Percentiles rank a stretch among this genome's conserved stretches.
Evolutionary conservation across 31 red algal genomes (phyloP).

Genomic region (Asparagopsis taxiformis): DNA sequence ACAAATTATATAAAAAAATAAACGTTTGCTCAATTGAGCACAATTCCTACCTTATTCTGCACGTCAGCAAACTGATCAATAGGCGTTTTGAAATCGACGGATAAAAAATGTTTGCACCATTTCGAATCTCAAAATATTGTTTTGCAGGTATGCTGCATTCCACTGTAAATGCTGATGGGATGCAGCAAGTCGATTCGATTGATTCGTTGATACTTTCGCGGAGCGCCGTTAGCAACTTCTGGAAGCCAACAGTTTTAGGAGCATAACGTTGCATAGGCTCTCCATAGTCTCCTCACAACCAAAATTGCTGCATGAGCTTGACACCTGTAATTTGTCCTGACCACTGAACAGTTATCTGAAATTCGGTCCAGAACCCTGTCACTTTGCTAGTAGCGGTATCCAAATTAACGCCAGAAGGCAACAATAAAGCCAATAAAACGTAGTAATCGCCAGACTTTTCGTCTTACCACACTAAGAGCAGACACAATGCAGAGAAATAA

Average conservation of each 20-base stretch:
- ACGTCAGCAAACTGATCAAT: not conserved
- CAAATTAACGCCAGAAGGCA: not conserved
- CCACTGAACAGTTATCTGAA: not conserved
- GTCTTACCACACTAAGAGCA: no score
- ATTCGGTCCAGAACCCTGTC: not conserved
- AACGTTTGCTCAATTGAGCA: slow-evolving; percentile 4
- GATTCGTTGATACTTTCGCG: not conserved
- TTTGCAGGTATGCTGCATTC: not conserved
- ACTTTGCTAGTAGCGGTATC: not conserved
- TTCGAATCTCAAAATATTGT: slow-evolving; percentile 6
- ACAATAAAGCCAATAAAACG: no score
- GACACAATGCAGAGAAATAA: no score
- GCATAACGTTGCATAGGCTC: slow-evolving; percentile 4
- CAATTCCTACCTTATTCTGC: not conserved
- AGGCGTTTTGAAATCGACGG: slow-evolving; percentile 11
- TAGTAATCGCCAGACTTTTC: no score
- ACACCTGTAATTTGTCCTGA: not conserved
- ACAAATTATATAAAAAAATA: no score
- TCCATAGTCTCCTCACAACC: not conserved
- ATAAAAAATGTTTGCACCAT: slow-evolving; percentile 1
- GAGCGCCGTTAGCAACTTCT: not conserved
- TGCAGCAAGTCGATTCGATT: not conserved
- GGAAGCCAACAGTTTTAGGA: slow-evolving; percentile 3
- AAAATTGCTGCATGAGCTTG: not conserved
- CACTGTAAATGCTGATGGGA: not conserved